Evolutionary conservation across 2,329 filamentous ascomycete genomes (phyloP).

Genomic region (Trichocomaceae sp.): DNA sequence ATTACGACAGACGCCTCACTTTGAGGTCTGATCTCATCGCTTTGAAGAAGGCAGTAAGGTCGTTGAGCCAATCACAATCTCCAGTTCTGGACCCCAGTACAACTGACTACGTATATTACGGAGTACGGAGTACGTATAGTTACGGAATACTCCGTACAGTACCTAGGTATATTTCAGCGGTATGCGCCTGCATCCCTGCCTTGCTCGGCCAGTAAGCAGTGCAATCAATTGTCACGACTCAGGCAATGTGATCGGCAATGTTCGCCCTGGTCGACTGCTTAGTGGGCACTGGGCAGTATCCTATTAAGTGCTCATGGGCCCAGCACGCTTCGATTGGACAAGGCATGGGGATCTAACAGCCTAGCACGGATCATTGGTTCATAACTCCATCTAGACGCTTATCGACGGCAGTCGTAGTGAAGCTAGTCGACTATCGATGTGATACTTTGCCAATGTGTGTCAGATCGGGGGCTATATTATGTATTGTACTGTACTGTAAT

Average conservation of each 20-base stretch:
- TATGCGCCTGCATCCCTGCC: not conserved
- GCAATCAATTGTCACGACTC: not conserved
- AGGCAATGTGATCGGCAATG: no score
- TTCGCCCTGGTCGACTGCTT: no score
- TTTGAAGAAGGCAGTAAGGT: not conserved
- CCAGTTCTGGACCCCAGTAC: not conserved
- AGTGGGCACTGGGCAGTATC: no score
- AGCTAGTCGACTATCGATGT: no score
- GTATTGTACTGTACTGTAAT: no score
- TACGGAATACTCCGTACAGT: no score
- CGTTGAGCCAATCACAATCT: not conserved
- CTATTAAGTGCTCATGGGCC: not conserved
- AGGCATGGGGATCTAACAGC: not conserved
- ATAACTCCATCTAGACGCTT: not conserved
- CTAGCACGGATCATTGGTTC: not conserved
- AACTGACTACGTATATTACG: not conserved
- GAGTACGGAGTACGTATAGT: not conserved
- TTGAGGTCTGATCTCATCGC: conserved; percentile 9
- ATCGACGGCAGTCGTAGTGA: not conserved
- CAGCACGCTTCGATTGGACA: not conserved
- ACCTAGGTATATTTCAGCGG: no score
- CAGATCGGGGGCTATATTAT: no score
- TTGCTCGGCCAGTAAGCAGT: not conserved
- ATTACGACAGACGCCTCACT: conserved; percentile 1
- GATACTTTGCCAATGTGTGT: no score